Conservation (phyloP, 2,329 filamentous ascomycete genomes). For the Tolypocladium paradoxum region DNA sequence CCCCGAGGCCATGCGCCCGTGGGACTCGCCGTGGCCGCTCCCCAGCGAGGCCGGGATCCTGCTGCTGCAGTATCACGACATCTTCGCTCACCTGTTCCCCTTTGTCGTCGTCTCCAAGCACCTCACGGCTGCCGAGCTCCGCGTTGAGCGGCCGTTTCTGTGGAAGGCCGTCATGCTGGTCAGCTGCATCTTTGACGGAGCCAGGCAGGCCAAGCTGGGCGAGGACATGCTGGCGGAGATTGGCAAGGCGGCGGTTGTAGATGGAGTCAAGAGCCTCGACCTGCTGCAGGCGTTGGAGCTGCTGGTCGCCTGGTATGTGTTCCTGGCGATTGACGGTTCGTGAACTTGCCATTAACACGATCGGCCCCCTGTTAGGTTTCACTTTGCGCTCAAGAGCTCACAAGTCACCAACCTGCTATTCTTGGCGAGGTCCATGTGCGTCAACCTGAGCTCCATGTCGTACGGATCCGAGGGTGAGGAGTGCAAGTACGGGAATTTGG, state of each 20-base stretch:
- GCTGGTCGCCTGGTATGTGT: slow-evolving; percentile 32
- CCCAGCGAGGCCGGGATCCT: slow-evolving; percentile 28
- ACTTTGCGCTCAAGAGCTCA: slow-evolving; percentile 36
- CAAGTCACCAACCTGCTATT: slow-evolving; percentile 39
- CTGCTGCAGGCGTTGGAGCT: slow-evolving; percentile 36
- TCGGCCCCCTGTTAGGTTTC: slow-evolving; percentile 22
- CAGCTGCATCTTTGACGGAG: slow-evolving; percentile 29
- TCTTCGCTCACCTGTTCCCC: slow-evolving; percentile 28
- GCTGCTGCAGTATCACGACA: slow-evolving; percentile 23
- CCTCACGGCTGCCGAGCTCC: slow-evolving; percentile 25
- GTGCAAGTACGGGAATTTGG: slow-evolving; percentile 20
- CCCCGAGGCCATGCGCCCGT: slow-evolving; percentile 8
- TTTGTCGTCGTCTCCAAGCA: slow-evolving; percentile 31
- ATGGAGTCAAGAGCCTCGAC: slow-evolving; percentile 33
- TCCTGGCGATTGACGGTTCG: neutral
- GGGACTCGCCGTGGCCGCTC: slow-evolving; percentile 29
- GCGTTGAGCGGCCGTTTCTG: slow-evolving; percentile 28
- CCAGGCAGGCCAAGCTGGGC: slow-evolving; percentile 32
- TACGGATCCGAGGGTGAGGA: slow-evolving; percentile 14
- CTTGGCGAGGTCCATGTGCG: slow-evolving; percentile 34
- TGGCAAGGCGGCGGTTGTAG: slow-evolving; percentile 25
- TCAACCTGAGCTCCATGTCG: slow-evolving; percentile 25
- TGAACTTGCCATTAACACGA: neutral
- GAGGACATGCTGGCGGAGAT: slow-evolving; percentile 33
- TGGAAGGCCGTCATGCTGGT: slow-evolving; percentile 41